Evolutionary conservation across 2,329 filamentous ascomycete species (phyloP).

Genomic region (Beauveria bassiana): DNA sequence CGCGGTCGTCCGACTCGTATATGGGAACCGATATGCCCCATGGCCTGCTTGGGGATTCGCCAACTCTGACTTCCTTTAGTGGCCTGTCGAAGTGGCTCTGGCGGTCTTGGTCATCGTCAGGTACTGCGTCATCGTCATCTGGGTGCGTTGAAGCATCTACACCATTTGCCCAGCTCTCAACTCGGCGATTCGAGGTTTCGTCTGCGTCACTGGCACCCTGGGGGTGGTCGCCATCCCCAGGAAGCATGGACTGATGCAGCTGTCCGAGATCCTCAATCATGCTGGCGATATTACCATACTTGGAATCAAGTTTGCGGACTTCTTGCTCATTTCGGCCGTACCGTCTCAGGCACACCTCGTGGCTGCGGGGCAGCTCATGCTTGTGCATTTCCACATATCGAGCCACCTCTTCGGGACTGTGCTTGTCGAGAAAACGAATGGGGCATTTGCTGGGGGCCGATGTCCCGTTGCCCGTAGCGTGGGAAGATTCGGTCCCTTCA

Average conservation of each 20-base stretch:
- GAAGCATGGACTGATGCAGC: slow-evolving; percentile 82
- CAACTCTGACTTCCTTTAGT: slow-evolving; percentile 82
- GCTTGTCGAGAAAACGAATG: slow-evolving; percentile 86
- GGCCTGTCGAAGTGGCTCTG: slow-evolving; percentile 74
- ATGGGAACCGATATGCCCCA: slow-evolving; percentile 84
- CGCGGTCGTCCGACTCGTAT: slow-evolving; percentile 33
- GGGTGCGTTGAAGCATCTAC: slow-evolving; percentile 50
- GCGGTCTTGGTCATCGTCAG: slow-evolving; percentile 42
- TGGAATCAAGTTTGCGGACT: slow-evolving; percentile 82
- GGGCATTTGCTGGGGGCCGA: slow-evolving; percentile 63
- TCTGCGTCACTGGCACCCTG: slow-evolving; percentile 35
- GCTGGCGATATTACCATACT: slow-evolving; percentile 84
- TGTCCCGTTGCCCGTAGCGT: slow-evolving; percentile 38
- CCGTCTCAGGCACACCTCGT: slow-evolving; percentile 83
- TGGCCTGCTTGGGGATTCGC: slow-evolving; percentile 84
- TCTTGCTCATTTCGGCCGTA: slow-evolving; percentile 84
- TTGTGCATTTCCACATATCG: slow-evolving; percentile 93
- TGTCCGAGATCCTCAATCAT: slow-evolving; percentile 89
- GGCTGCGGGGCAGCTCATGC: slow-evolving; percentile 86
- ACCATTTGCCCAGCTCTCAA: slow-evolving; percentile 78
- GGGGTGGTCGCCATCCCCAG: slow-evolving; percentile 42
- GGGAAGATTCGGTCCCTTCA: slow-evolving; percentile 45
- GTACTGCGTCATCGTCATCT: slow-evolving; percentile 26
- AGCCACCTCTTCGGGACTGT: slow-evolving; percentile 87
- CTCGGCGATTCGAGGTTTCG: slow-evolving; percentile 56